Evolutionary conservation across 805 yeast species (phyloP), one percentile per base, ranked within the genome.

Genomic region (Yarrowia deformans): DNA sequence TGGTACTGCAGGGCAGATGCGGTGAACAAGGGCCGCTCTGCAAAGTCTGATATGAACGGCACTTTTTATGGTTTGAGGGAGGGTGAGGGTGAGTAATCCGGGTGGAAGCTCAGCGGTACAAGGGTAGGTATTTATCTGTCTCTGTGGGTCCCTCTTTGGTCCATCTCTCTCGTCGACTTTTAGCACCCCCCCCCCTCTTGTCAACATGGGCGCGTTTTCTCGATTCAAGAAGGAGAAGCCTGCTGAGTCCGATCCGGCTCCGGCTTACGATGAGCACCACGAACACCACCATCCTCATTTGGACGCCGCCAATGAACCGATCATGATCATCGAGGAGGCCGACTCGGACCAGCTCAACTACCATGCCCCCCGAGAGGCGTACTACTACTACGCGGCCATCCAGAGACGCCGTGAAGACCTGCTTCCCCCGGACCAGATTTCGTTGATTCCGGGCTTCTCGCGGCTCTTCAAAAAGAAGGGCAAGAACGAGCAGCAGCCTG

Each of bases 1-100:
- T 56, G 63, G 63, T 42, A n/a, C 63, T 56, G 63, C 63, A 56
- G 63, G 63, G 63, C 63, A 40, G 63, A 56, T 56, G 63, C 63
- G 63, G 39, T 4, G 37, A 4, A 56, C 63, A 56, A 56, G 35
- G 48, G 10, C n/a, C 2, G 3, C 5, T 4, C 8, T 6, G 10
- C 5, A 42, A 54, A 54, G 60, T 23, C 39, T 14, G 60, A 56
- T 29, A 42, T 29, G 63, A 32, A 56, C 63, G 63, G 63, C 63
- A 56, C 63, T 42, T 42, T 42, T 56, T 56, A 56, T 56, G 48
- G 48, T 56, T 56, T 40, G 19, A 0, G 23, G n/a, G 54, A 9
- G n/a, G n/a, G 16, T 14, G 54, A 9, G n/a, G n/a, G 16, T 14
- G 29, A n/a, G 7, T 18, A 8, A 18, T 7, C 29, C 29, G 29